Conservation (phyloP, 768 basidiomycete genomes). For the Mycena kentingensis region DNA sequence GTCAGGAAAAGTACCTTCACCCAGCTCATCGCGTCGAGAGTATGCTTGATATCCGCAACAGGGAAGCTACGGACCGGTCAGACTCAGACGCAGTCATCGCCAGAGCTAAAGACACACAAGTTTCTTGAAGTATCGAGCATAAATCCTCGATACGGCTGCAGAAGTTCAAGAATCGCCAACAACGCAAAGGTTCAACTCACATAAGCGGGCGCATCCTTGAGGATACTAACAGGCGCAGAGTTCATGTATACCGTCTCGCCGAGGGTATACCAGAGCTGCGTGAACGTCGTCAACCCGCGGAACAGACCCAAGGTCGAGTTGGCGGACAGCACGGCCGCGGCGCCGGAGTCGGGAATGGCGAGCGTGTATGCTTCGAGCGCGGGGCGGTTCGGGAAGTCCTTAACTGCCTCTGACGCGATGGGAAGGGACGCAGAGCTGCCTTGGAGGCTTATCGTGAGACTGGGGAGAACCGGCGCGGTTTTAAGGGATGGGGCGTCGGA, state of each 20-base stretch:
- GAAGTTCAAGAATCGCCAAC: not conserved
- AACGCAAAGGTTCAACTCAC: conserved; percentile 38
- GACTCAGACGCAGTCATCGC: not conserved
- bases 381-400: conserved; percentile 49
- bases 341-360: conserved; percentile 53
- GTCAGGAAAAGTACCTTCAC: conserved; percentile 63
- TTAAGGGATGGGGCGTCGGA: conserved; percentile 42
- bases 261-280: conserved; percentile 64
- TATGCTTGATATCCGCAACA: conserved; percentile 63
- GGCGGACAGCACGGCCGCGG: conserved; percentile 55
- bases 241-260: conserved; percentile 50
- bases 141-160: conserved; percentile 71
- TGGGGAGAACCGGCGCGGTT: conserved; percentile 43
- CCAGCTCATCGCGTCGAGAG: conserved; percentile 75
- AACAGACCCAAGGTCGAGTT: conserved; percentile 68
- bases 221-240: conserved; percentile 58
- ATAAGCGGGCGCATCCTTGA: conserved; percentile 63
- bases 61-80: conserved; percentile 48
- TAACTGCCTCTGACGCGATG: conserved; percentile 56
- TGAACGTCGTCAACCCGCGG: conserved; percentile 77
- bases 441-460: conserved; percentile 46
- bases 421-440: conserved; percentile 35
- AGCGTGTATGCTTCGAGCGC: conserved; percentile 67
- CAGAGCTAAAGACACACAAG: conserved; percentile 54
- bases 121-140: conserved; percentile 83